These are phyloP conservation scores for Amaranthus cruentus DNA, from an alignment of 148 eudicot genomes.

Conservation along the genomic window DNA sequence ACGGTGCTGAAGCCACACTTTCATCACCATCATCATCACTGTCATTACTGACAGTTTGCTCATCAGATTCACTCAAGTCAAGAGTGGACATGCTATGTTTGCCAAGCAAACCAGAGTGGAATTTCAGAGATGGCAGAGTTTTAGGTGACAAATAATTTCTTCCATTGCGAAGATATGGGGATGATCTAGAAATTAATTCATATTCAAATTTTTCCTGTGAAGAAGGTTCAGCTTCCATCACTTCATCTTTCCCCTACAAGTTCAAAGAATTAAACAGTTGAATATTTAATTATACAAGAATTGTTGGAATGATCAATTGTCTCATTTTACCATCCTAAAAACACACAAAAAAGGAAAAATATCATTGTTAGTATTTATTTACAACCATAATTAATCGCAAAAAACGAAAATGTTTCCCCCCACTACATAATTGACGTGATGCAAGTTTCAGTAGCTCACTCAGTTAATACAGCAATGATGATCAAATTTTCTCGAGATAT, in stretches of 20 bases:
- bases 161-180: conserved; percentile 37
- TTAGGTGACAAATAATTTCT: conserved; percentile 39
- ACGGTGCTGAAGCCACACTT: conserved; percentile 68
- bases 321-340: no score
- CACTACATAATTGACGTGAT: no score
- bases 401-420: no score
- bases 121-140: conserved; percentile 66
- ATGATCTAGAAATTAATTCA: conserved; percentile 34
- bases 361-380: no score
- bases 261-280: background rate
- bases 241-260: conserved; percentile 50
- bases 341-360: no score
- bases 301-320: no score
- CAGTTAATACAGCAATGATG: no score
- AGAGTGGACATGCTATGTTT: conserved; percentile 36
- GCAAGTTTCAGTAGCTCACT: no score
- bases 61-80: conserved; percentile 34
- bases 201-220: conserved; percentile 19
- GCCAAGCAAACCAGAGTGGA: conserved; percentile 57
- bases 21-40: conserved; percentile 41
- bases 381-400: no score
- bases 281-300: background rate
- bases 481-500: no score
- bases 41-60: conserved; percentile 33
- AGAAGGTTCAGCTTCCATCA: conserved; percentile 33